phyloP scores from a whole-genome alignment of 2,329 filamentous ascomycete genomes.

The Clonostachys solani region DNA sequence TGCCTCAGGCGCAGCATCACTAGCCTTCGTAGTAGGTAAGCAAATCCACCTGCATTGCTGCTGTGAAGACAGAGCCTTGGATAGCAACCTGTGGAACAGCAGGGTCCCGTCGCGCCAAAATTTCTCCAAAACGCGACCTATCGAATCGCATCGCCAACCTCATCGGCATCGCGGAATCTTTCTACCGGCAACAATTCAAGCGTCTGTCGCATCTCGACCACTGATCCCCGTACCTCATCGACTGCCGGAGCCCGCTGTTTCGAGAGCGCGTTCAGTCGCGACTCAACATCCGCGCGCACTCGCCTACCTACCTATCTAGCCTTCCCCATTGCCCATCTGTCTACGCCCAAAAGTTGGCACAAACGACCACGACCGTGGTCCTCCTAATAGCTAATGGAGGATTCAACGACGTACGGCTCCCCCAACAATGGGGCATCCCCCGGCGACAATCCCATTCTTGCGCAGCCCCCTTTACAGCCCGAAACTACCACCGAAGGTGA shows the following conservation, averaged over 20 bases:
- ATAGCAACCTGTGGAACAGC: too few relatives aligned
- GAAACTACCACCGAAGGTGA: conserved; percentile 36
- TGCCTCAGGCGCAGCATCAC: too few relatives aligned
- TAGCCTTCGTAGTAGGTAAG: too few relatives aligned
- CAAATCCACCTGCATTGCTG: too few relatives aligned
- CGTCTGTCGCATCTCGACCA: neutral
- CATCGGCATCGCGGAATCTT: conserved; percentile 15
- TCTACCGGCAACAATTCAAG: conserved; percentile 6
- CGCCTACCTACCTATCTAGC: neutral
- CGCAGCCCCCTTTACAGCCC: conserved; percentile 47
- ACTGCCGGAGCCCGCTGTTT: neutral
- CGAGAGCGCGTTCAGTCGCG: neutral
- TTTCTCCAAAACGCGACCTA: conserved; percentile 26
- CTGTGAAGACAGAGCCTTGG: too few relatives aligned
- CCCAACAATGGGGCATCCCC: conserved; percentile 53
- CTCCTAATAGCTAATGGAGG: conserved; percentile 45
- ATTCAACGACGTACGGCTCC: conserved; percentile 52
- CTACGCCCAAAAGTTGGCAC: neutral
- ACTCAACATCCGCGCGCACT: neutral
- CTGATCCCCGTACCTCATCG: neutral
- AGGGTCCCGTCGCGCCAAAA: conserved; percentile 26
- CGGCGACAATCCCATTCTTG: conserved; percentile 49
- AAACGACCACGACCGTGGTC: neutral
- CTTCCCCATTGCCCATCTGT: neutral
- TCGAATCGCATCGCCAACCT: conserved; percentile 9